phyloP scores from a whole-genome alignment of 768 basidiomycete species.

The Fistulinella prunicolor region DNA sequence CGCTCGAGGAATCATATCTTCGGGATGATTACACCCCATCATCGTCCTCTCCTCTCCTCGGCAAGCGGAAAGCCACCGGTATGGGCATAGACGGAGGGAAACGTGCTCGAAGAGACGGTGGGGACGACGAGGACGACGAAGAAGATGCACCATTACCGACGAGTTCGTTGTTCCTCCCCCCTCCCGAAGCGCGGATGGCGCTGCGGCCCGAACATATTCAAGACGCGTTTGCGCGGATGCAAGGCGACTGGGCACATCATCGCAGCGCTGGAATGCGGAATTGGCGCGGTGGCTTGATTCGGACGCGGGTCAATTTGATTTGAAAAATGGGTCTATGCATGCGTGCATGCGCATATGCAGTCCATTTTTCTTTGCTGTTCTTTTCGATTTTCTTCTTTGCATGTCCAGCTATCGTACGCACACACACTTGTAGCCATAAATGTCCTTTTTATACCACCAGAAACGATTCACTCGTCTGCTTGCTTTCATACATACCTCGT shows the following conservation, averaged over 20 bases:
- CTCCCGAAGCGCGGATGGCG: constrained; percentile 76
- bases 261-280: constrained; percentile 86
- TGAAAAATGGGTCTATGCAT: constrained; percentile 33
- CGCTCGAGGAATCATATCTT: constrained; percentile 68
- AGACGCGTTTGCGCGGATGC: constrained; percentile 89
- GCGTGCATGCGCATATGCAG: too few species aligned
- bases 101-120: constrained; percentile 47
- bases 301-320: constrained; percentile 78
- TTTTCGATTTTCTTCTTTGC: background rate
- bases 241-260: constrained; percentile 76
- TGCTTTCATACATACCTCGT: too few species aligned
- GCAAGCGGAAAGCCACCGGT: constrained; percentile 62
- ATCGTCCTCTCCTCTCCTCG: constrained; percentile 52
- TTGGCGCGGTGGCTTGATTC: constrained; percentile 81
- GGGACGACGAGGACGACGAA: constrained; percentile 52
- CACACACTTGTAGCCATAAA: constrained; percentile 6
- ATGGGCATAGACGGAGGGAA: constrained; percentile 44
- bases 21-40: constrained; percentile 55
- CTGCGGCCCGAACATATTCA: constrained; percentile 84
- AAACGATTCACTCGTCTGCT: too few species aligned
- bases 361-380: background rate
- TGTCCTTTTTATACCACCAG: too few species aligned
- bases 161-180: constrained; percentile 75
- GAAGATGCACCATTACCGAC: constrained; percentile 67
- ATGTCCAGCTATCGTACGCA: background rate